Evolutionary conservation across 305 asterid species (phyloP).

Genomic region (Solanum chacoense): DNA sequence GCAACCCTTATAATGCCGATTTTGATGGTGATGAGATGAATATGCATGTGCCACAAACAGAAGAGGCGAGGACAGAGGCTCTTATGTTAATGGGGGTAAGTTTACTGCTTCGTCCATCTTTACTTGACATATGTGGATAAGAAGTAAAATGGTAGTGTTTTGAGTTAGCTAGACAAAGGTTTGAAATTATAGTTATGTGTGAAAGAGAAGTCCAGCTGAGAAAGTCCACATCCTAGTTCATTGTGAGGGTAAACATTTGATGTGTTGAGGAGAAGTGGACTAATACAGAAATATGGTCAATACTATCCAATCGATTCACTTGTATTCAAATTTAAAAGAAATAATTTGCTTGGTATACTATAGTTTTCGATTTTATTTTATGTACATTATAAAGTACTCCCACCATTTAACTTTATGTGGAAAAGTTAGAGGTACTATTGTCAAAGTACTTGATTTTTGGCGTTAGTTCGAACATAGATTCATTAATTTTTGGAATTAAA

Average conservation of each 20-base stretch:
- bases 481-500: background rate
- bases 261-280: background rate
- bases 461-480: background rate
- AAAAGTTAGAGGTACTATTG: background rate
- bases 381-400: background rate
- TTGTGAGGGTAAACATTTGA: background rate
- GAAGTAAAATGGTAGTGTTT: background rate
- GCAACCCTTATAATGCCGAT: conserved; percentile 97
- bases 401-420: background rate
- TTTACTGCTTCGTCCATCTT: background rate
- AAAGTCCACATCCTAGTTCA: background rate
- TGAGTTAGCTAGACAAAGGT: background rate
- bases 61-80: conserved; percentile 99
- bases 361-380: background rate
- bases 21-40: conserved; percentile 99
- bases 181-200: background rate
- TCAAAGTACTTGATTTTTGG: background rate
- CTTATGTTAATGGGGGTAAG: conserved; percentile 89
- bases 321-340: background rate
- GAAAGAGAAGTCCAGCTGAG: background rate
- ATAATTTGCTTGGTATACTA: background rate
- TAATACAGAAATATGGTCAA: background rate
- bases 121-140: background rate
- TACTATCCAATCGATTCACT: background rate
- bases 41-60: conserved; percentile 98